Conservation (phyloP, 2,329 filamentous ascomycete species). For the Trematosphaeria pertusa region DNA sequence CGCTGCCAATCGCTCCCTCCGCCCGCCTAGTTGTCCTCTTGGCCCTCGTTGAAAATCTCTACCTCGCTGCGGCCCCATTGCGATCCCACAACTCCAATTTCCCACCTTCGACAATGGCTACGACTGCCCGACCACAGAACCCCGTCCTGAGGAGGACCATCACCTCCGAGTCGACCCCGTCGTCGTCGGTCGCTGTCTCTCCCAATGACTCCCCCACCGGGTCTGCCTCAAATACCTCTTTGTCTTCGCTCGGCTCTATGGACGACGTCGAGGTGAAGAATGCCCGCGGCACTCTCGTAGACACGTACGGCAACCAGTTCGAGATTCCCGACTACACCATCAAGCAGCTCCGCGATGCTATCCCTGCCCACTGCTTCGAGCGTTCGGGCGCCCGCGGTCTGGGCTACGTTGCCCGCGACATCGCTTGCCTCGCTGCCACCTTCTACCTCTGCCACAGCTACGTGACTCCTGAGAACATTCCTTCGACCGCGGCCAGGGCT, state of each 20-base stretch:
- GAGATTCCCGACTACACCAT: conserved; percentile 94
- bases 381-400: conserved; percentile 79
- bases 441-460: conserved; percentile 91
- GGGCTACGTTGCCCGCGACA: conserved; percentile 83
- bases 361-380: conserved; percentile 96
- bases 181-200: conserved; percentile 63
- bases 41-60: no score
- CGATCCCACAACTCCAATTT: not conserved
- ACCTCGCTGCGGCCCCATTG: no score
- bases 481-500: conserved; percentile 70
- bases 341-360: conserved; percentile 96
- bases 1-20: conserved; percentile 2
- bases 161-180: conserved; percentile 60
- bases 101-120: conserved; percentile 39
- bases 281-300: conserved; percentile 72
- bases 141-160: conserved; percentile 52
- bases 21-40: no score
- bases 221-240: conserved; percentile 83
- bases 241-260: conserved; percentile 84
- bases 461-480: conserved; percentile 83
- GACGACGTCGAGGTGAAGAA: conserved; percentile 57
- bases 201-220: conserved; percentile 66
- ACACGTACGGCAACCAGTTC: conserved; percentile 96
- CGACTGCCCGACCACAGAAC: conserved; percentile 62
- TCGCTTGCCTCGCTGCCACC: conserved; percentile 72